A percentile compares a stretch with the other conserved stretches of the same genome.
Conservation (phyloP, 176 grass and related monocot species). For the Zoysia pacifica region DNA sequence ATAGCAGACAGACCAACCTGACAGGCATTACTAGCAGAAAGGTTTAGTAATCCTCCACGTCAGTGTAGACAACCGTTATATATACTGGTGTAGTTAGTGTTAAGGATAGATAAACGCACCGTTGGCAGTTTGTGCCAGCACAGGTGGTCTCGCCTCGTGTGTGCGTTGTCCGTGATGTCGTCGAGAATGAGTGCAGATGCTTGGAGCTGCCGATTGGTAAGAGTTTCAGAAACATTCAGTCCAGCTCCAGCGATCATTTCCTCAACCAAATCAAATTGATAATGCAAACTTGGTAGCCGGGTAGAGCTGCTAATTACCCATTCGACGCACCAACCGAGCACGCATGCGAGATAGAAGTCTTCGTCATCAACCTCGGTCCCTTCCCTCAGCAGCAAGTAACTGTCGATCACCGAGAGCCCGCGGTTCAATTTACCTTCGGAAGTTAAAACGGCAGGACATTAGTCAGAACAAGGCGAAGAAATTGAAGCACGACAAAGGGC, state of each 20-base stretch:
- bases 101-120: neutral
- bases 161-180: conserved; percentile 72
- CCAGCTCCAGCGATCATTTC: neutral
- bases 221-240: neutral
- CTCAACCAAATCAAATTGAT: neutral
- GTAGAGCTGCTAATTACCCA: conserved; percentile 15
- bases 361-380: conserved; percentile 48
- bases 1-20: conserved; percentile 67
- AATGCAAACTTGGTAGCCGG: neutral
- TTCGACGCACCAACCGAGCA: conserved; percentile 53
- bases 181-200: conserved; percentile 67
- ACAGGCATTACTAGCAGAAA: neutral
- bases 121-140: conserved; percentile 66
- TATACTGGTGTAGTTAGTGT: neutral
- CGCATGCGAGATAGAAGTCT: conserved; percentile 53
- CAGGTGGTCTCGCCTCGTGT: conserved; percentile 60
- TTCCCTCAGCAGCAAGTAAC: conserved; percentile 51
- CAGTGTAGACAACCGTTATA: neutral
- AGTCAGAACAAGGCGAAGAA: neutral
- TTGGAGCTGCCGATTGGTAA: conserved; percentile 51
- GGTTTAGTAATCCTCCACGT: neutral
- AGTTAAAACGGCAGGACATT: neutral
- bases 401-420: conserved; percentile 55
- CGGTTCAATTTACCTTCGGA: conserved; percentile 56
- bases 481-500: neutral